A percentile compares a stretch with the other conserved stretches of the same genome.
Conservation (phyloP, 805 yeast species). For the Metschnikowia kunwiensis region DNA sequence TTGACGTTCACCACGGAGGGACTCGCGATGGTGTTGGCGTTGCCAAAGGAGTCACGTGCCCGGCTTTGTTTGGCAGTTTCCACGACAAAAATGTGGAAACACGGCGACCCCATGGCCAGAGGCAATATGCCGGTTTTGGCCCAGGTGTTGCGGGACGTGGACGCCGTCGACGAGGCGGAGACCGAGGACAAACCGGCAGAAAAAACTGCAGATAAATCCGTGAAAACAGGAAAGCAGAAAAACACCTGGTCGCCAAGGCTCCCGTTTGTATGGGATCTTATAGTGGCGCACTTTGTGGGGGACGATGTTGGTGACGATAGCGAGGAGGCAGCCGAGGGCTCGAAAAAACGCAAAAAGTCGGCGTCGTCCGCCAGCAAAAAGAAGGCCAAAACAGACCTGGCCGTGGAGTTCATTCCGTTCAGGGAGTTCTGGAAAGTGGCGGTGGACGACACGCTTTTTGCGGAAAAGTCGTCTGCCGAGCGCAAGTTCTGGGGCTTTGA, state of each 20-base stretch:
- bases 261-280: slow-evolving; percentile 71
- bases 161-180: slow-evolving; percentile 36
- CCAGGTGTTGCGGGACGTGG: slow-evolving; percentile 61
- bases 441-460: slow-evolving; percentile 77
- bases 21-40: slow-evolving; percentile 61
- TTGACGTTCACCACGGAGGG: slow-evolving; percentile 76
- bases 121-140: slow-evolving; percentile 63
- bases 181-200: slow-evolving; percentile 26
- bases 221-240: slow-evolving; percentile 45
- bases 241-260: slow-evolving; percentile 72
- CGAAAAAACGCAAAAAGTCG: slow-evolving; percentile 28
- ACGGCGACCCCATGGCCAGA: slow-evolving; percentile 67
- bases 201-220: too few species aligned
- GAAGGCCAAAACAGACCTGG: slow-evolving; percentile 14
- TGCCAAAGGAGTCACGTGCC: slow-evolving; percentile 35
- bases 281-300: slow-evolving; percentile 44
- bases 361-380: slow-evolving; percentile 23
- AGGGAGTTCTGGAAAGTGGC: slow-evolving; percentile 75
- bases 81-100: slow-evolving; percentile 51
- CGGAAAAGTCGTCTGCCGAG: slow-evolving; percentile 75
- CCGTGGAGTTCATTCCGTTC: slow-evolving; percentile 32
- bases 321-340: slow-evolving; percentile 17
- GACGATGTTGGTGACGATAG: slow-evolving; percentile 16
- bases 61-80: slow-evolving; percentile 14
- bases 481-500: slow-evolving; percentile 85